Evolutionary conservation across 345 rosid genomes (phyloP).

Genomic region (Rhodamnia rubescens): DNA sequence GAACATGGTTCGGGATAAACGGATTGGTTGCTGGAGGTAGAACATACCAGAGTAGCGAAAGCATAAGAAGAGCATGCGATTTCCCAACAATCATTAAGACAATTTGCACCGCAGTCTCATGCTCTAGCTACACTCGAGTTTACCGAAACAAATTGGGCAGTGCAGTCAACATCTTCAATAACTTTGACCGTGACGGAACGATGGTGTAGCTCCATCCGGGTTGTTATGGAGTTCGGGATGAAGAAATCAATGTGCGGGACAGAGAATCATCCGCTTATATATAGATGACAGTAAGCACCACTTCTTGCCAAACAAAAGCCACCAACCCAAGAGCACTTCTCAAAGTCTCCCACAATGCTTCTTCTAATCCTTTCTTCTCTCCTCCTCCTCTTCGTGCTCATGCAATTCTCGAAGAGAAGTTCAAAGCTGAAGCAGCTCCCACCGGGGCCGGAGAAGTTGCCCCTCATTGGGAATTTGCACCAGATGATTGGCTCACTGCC

Average conservation of each 20-base stretch:
- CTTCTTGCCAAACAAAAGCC: background rate
- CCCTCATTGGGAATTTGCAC: background rate
- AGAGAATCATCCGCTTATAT: background rate
- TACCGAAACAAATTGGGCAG: background rate
- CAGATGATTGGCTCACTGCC: background rate
- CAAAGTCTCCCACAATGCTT: background rate
- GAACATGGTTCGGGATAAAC: constrained; percentile 69
- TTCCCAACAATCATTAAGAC: constrained; percentile 2
- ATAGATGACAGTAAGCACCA: background rate
- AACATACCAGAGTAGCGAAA: constrained; percentile 15
- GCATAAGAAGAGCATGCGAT: constrained; percentile 39
- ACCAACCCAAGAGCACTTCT: background rate
- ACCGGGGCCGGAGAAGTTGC: background rate
- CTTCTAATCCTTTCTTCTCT: background rate
- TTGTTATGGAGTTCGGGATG: background rate
- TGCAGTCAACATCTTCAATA: background rate
- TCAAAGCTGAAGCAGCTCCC: background rate
- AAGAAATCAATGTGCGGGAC: background rate
- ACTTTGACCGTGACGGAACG: background rate
- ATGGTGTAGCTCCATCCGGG: background rate
- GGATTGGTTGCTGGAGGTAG: constrained; percentile 40
- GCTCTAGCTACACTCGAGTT: background rate
- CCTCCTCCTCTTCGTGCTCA: background rate
- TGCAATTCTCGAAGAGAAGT: background rate
- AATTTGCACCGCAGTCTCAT: background rate